Evolutionary conservation across 768 basidiomycete genomes (phyloP).

Genomic region (Chalciporus sphaerocephalus): DNA sequence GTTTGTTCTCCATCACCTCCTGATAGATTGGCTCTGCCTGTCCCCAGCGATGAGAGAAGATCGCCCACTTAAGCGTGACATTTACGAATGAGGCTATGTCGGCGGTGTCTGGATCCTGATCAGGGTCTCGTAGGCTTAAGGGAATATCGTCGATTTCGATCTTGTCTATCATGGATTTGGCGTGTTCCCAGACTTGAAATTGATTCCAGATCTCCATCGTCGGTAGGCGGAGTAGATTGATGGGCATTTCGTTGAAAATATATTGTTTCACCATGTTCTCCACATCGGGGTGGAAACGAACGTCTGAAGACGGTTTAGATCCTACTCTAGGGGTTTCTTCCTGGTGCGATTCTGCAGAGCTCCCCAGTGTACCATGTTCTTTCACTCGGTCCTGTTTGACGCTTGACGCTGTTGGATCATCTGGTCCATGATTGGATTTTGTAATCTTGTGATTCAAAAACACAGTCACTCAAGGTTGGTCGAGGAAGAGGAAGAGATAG

Average conservation of each 20-base stretch:
- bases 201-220: not conserved
- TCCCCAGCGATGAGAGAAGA: constrained; percentile 2
- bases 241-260: not conserved
- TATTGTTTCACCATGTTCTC: not conserved
- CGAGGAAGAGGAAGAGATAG: not conserved
- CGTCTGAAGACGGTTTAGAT: not conserved
- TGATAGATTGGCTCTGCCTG: not conserved
- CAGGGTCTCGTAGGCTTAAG: not conserved
- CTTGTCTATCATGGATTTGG: not conserved
- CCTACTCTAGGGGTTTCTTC: not conserved
- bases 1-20: not conserved
- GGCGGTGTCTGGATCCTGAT: not conserved
- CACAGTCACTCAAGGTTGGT: not conserved
- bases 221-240: not conserved
- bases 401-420: not conserved
- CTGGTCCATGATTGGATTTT: not conserved
- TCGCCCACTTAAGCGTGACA: not conserved
- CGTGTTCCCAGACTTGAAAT: not conserved
- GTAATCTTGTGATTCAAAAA: not conserved
- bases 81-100: not conserved
- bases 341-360: not conserved
- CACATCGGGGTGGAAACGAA: not conserved
- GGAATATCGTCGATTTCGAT: not conserved
- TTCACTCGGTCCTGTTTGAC: not conserved
- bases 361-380: not conserved